These are phyloP conservation scores for Yarrowia bubula DNA, from an alignment of 805 yeast genomes.

Conservation along the genomic window DNA sequence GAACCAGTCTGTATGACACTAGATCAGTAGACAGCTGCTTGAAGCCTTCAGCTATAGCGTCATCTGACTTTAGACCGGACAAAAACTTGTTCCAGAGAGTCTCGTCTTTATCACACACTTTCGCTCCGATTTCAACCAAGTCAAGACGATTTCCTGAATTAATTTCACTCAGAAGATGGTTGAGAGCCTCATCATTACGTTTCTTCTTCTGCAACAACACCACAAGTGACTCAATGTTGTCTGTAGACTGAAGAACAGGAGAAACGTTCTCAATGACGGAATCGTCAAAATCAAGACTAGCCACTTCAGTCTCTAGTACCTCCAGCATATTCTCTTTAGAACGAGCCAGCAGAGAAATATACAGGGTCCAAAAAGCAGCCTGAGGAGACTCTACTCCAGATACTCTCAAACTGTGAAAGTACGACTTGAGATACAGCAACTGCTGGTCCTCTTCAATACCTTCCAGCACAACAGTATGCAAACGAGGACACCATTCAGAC, in stretches of 20 bases:
- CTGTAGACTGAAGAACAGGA: not conserved
- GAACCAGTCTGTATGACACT: not conserved
- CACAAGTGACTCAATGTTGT: not conserved
- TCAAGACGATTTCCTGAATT: not conserved
- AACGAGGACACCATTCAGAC: slow-evolving; percentile 40
- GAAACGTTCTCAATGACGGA: not conserved
- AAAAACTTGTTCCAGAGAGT: slow-evolving; percentile 11
- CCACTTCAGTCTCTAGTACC: not conserved
- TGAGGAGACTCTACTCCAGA: not conserved
- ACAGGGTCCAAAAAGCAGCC: not conserved
- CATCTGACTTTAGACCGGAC: not conserved
- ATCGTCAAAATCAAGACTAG: not conserved
- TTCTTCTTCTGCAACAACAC: slow-evolving; percentile 3
- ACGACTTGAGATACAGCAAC: slow-evolving; percentile 4
- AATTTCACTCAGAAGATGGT: not conserved
- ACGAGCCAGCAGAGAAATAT: not conserved
- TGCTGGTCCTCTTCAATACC: slow-evolving; percentile 33
- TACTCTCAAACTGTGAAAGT: slow-evolving; percentile 2
- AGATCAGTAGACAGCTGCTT: slow-evolving; percentile 11
- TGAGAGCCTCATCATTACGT: not conserved
- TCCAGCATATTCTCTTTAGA: not conserved
- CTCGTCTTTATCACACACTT: slow-evolving; percentile 10
- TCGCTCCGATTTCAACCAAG: not conserved
- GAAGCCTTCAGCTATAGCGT: not conserved
- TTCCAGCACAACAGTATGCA: slow-evolving; percentile 44